These are phyloP conservation scores for Didymella glomerata DNA, from an alignment of 2,329 filamentous ascomycete species.

Conservation along the genomic window DNA sequence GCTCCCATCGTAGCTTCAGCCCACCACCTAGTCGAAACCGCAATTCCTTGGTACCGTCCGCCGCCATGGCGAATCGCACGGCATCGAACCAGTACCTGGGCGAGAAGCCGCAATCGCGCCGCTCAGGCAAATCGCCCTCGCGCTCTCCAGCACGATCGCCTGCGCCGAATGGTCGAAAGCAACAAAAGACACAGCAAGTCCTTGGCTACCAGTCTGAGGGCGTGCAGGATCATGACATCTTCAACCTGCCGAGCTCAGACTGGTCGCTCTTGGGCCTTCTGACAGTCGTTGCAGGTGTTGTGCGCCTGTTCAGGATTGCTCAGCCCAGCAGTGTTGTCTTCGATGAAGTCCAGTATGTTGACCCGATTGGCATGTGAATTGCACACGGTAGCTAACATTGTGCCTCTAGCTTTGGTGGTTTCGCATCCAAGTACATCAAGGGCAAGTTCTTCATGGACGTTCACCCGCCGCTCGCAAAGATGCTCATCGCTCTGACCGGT, in stretches of 20 bases:
- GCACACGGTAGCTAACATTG: constrained; percentile 30
- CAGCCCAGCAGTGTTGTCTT: constrained; percentile 97
- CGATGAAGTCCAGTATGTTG: constrained; percentile 96
- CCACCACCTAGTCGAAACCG: constrained; percentile 32
- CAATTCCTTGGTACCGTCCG: constrained; percentile 33
- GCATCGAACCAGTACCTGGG: constrained; percentile 41
- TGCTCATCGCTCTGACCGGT: constrained; percentile 93
- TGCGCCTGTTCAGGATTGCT: constrained; percentile 94
- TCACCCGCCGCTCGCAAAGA: constrained; percentile 95
- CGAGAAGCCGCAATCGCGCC: constrained; percentile 44
- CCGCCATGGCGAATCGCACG: constrained; percentile 49
- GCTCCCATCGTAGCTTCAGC: constrained; percentile 26
- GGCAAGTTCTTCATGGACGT: constrained; percentile 99
- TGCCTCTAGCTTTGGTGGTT: constrained; percentile 83
- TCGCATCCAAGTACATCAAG: constrained; percentile 99
- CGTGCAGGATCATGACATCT: constrained; percentile 89
- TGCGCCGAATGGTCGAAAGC: constrained; percentile 32
- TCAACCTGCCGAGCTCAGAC: constrained; percentile 82
- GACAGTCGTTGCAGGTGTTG: constrained; percentile 77
- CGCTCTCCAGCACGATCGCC: constrained; percentile 37
- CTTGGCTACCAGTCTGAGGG: constrained; percentile 77
- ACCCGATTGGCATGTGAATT: constrained; percentile 8
- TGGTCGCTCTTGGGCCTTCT: constrained; percentile 78
- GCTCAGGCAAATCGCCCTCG: constrained; percentile 48
- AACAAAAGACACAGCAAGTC: constrained; percentile 43